Percentiles rank a stretch among this genome's conserved stretches.
These are phyloP conservation scores for Stachybotrys chlorohalonatus DNA, from an alignment of 2,329 filamentous ascomycete species.

Conservation along the genomic window DNA sequence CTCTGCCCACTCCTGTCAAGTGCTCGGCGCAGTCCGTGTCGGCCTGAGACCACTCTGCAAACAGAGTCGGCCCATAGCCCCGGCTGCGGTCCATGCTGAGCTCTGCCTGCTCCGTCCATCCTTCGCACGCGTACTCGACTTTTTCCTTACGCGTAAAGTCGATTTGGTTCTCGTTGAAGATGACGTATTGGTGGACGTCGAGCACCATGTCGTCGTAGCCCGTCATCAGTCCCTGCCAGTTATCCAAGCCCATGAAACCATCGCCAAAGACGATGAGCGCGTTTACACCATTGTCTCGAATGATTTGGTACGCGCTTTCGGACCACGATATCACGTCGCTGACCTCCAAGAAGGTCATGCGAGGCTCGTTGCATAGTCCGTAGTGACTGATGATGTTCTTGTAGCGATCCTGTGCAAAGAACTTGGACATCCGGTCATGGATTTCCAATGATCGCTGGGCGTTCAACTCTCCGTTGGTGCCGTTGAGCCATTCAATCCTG, in stretches of 20 bases:
- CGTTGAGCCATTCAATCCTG: slow-evolving; percentile 78
- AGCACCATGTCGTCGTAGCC: slow-evolving; percentile 66
- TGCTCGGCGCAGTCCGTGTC: slow-evolving; percentile 87
- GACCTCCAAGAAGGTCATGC: slow-evolving; percentile 66
- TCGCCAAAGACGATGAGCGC: slow-evolving; percentile 79
- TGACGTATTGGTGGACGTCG: slow-evolving; percentile 98
- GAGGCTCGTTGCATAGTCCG: slow-evolving; percentile 88
- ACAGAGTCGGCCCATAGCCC: slow-evolving; percentile 87
- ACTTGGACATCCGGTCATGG: slow-evolving; percentile 77
- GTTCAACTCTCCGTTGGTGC: slow-evolving; percentile 73
- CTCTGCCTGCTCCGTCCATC: slow-evolving; percentile 73
- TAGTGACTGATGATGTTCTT: slow-evolving; percentile 89
- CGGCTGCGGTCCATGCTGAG: slow-evolving; percentile 62
- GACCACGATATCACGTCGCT: slow-evolving; percentile 73
- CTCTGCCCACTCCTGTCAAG: slow-evolving; percentile 83
- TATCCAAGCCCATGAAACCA: slow-evolving; percentile 82
- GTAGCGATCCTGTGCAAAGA: slow-evolving; percentile 91
- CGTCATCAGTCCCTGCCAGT: slow-evolving; percentile 81
- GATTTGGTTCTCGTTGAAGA: slow-evolving; percentile 89
- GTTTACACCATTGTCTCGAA: slow-evolving; percentile 68
- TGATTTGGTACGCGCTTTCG: slow-evolving; percentile 57
- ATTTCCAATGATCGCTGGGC: slow-evolving; percentile 75
- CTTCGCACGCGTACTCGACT: slow-evolving; percentile 76
- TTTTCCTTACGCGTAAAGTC: slow-evolving; percentile 73
- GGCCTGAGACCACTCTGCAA: slow-evolving; percentile 95